These are phyloP conservation scores for Moricandia arvensis DNA, from an alignment of 345 rosid genomes.

Conservation along the genomic window DNA sequence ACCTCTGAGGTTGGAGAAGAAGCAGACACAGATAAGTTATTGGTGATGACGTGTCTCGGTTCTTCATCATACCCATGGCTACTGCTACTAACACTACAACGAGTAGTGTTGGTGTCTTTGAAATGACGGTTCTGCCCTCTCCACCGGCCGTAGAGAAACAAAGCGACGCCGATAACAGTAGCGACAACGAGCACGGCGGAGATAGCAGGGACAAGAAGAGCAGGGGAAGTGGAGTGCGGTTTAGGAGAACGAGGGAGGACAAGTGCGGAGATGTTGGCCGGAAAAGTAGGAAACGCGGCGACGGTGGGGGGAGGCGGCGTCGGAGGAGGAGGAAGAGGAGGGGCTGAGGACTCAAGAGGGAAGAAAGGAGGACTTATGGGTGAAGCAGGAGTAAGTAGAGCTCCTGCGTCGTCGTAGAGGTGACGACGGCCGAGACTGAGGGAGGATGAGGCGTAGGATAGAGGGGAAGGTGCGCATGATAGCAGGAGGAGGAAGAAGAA, in stretches of 20 bases:
- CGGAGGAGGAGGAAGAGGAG: slow-evolving; percentile 58
- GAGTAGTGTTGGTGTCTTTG: slow-evolving; percentile 12
- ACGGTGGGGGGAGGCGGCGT: slow-evolving; percentile 60
- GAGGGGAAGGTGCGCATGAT: slow-evolving; percentile 14
- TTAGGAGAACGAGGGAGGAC: slow-evolving; percentile 58
- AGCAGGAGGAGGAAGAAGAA: slow-evolving; percentile 35
- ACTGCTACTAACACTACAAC: not conserved
- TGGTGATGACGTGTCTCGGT: slow-evolving; percentile 29
- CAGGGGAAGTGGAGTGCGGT: slow-evolving; percentile 47
- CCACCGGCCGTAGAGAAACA: slow-evolving; percentile 50
- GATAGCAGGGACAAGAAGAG: slow-evolving; percentile 48
- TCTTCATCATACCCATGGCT: slow-evolving; percentile 22
- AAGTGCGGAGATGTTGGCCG: slow-evolving; percentile 85
- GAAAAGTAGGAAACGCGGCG: slow-evolving; percentile 65
- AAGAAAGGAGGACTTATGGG: slow-evolving; percentile 62
- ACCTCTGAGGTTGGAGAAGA: slow-evolving; percentile 62
- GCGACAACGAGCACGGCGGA: slow-evolving; percentile 51
- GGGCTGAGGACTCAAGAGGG: slow-evolving; percentile 52
- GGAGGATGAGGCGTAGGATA: slow-evolving; percentile 32
- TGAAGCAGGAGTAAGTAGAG: slow-evolving; percentile 43
- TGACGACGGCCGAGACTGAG: slow-evolving; percentile 49
- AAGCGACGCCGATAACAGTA: slow-evolving; percentile 29
- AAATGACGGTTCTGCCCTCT: slow-evolving; percentile 34
- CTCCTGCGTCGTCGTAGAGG: slow-evolving; percentile 76
- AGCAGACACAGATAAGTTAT: slow-evolving; percentile 53